A percentile compares a stretch with the other conserved stretches of the same genome.
Evolutionary conservation across 2,329 filamentous ascomycete genomes (phyloP).

Genomic region (Diaporthe nobilis): DNA sequence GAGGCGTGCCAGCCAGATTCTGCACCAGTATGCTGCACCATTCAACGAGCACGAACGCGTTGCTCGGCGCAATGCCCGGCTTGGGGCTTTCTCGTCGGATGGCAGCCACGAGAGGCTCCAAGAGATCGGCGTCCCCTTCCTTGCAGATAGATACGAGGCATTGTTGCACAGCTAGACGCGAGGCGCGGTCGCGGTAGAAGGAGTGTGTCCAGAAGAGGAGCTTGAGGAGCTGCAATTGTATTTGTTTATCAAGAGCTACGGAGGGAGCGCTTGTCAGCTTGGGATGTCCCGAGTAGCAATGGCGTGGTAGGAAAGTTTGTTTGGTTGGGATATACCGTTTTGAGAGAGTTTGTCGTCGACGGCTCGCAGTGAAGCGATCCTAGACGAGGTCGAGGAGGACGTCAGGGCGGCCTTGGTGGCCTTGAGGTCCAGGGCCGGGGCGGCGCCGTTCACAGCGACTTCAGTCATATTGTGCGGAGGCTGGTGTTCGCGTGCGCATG

Average conservation of each 20-base stretch:
- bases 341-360: constrained; percentile 71
- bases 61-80: constrained; percentile 80
- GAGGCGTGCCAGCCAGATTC: constrained; percentile 71
- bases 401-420: constrained; percentile 65
- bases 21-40: constrained; percentile 89
- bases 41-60: constrained; percentile 89
- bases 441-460: constrained; percentile 58
- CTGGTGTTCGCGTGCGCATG: constrained; percentile 55
- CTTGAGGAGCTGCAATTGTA: constrained; percentile 71
- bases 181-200: constrained; percentile 87
- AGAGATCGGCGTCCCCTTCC: constrained; percentile 67
- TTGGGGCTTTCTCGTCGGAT: constrained; percentile 83
- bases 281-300: constrained; percentile 9
- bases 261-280: constrained; percentile 38
- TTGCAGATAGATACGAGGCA: constrained; percentile 79
- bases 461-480: constrained; percentile 63
- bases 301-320: constrained; percentile 21
- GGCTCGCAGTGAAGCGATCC: constrained; percentile 67
- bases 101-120: constrained; percentile 76
- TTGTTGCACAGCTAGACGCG: constrained; percentile 84
- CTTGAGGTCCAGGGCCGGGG: constrained; percentile 63
- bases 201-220: constrained; percentile 90
- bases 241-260: constrained; percentile 62
- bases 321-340: constrained; percentile 60
- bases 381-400: constrained; percentile 73